Percentiles rank a stretch among this genome's conserved stretches.
phyloP scores from a whole-genome alignment of 495 filamentous ascomycete genomes.

The Hyaloscypha finlandica region DNA sequence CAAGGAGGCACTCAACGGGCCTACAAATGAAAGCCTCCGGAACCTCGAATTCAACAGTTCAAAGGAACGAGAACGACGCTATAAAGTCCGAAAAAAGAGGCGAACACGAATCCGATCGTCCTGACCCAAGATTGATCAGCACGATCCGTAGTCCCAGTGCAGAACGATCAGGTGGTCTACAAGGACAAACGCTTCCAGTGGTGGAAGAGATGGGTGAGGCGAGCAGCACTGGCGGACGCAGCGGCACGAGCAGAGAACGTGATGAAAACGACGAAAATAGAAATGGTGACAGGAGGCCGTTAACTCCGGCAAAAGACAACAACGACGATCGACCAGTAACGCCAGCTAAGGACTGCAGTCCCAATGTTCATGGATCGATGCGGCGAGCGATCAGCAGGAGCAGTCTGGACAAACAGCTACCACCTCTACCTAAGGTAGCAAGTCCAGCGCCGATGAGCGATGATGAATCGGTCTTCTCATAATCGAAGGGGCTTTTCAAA shows the following conservation, averaged over 20 bases:
- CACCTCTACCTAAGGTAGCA: constrained; percentile 22
- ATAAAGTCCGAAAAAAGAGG: constrained; percentile 47
- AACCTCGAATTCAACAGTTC: constrained; percentile 42
- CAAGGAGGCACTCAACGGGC: constrained; percentile 31
- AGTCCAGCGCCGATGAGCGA: constrained; percentile 18
- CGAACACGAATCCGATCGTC: constrained; percentile 54
- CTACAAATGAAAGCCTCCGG: constrained; percentile 45
- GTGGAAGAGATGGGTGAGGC: constrained; percentile 90
- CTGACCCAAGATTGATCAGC: constrained; percentile 47
- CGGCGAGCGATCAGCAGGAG: constrained; percentile 25
- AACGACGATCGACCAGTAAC: constrained; percentile 24
- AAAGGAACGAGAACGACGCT: constrained; percentile 52
- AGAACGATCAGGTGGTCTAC: constrained; percentile 54
- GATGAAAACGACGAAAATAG: constrained; percentile 20
- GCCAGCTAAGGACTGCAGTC: constrained; percentile 32
- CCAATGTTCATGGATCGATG: not conserved
- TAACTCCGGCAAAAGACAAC: constrained; percentile 26
- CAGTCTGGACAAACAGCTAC: constrained; percentile 33
- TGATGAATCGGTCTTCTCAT: constrained; percentile 1
- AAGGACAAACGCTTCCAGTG: constrained; percentile 77
- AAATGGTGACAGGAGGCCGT: constrained; percentile 18
- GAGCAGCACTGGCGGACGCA: constrained; percentile 51
- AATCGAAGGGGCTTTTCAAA: not conserved
- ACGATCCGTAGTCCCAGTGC: constrained; percentile 50
- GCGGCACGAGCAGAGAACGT: constrained; percentile 24